Conservation (phyloP, 441 rosid species). For the Mallotus japonicus region DNA sequence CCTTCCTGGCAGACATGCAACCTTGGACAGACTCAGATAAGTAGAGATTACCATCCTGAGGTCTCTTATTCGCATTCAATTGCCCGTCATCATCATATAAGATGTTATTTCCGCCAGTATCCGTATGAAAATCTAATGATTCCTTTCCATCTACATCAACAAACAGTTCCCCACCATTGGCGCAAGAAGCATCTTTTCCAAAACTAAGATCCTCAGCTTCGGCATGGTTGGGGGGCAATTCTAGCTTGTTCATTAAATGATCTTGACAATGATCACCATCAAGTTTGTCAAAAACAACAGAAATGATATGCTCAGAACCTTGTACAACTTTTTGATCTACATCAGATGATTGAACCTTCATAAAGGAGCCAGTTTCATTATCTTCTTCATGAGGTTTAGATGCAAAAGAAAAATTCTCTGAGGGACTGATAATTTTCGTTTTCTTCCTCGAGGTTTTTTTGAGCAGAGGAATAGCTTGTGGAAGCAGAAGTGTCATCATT, state of each 20-base stretch:
- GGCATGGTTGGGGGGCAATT: slow-evolving; percentile 23
- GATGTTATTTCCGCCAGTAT: slow-evolving; percentile 24
- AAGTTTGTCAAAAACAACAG: slow-evolving; percentile 48
- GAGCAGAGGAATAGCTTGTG: slow-evolving; percentile 87
- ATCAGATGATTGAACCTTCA: slow-evolving; percentile 35
- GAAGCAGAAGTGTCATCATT: slow-evolving; percentile 87
- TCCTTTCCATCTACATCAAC: slow-evolving; percentile 21
- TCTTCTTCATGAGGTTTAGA: slow-evolving; percentile 28
- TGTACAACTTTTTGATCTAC: slow-evolving; percentile 26
- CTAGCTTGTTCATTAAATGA: slow-evolving; percentile 25
- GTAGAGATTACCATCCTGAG: slow-evolving; percentile 25
- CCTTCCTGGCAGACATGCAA: slow-evolving; percentile 23
- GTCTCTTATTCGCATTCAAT: slow-evolving; percentile 24
- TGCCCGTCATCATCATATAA: slow-evolving; percentile 32
- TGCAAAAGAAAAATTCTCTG: slow-evolving; percentile 26
- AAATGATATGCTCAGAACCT: slow-evolving; percentile 33
- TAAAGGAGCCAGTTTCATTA: slow-evolving; percentile 27
- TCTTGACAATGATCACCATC: slow-evolving; percentile 39
- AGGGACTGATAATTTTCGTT: slow-evolving; percentile 23
- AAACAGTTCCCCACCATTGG: slow-evolving; percentile 26
- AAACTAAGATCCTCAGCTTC: slow-evolving; percentile 33
- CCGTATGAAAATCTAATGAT: slow-evolving; percentile 28
- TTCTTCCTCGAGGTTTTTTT: slow-evolving; percentile 48
- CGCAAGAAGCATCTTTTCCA: slow-evolving; percentile 25
- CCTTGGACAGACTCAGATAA: slow-evolving; percentile 32